Base-by-base conservation (phyloP, 805 yeast genomes). In the Candida stauntonica region DNA sequence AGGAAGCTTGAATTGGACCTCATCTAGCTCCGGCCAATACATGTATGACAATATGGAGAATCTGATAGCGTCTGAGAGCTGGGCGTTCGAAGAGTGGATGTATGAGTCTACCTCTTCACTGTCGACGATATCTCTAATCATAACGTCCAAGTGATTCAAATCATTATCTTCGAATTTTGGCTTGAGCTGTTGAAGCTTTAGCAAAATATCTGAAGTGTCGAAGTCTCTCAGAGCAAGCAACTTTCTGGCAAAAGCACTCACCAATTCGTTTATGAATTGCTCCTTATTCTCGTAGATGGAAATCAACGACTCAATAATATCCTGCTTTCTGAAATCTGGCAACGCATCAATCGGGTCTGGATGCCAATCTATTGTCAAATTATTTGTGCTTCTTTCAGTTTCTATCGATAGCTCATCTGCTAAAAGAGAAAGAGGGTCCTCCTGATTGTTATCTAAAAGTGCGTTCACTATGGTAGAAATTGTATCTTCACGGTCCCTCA, bases 281-380 rank as follows among this genome's bases (percentile, higher is more conserved):
- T 74, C 80, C 47, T 81, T 81, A 46, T 79, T 71, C 33, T 85
- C 91, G 60, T 78, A 83, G 1, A 87, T 74, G 1, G 89, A 77
- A 3, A 84, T 68, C 23, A 87, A 64, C 0, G 86, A 75, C 46
- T 79, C 87, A 17, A 87, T 77, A 5, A 80, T 72, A 52, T 86
- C 95, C 29, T 75, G 72, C 43, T 76, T 75, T 31, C 75, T 72
- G 62, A 84, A 87, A 57, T 86, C 95, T 0, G 89, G 86, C n/a
- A 88, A 72, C 0, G 96, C 94, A 62, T 87, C 96, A 13, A 85
- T 72, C 0, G 96, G 96, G 49, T 86, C 95, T 0, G 96, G 96
- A 7, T 59, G 58, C 96, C 96, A 86, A 33, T 72, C 64, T 3
- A 77, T 52, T 28, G 46, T 43, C 7, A 50, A 24, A 15, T 48